These are phyloP conservation scores for Dendrocalamus latiflorus DNA, from an alignment of 202 grass and related monocot genomes.

Conservation along the genomic window DNA sequence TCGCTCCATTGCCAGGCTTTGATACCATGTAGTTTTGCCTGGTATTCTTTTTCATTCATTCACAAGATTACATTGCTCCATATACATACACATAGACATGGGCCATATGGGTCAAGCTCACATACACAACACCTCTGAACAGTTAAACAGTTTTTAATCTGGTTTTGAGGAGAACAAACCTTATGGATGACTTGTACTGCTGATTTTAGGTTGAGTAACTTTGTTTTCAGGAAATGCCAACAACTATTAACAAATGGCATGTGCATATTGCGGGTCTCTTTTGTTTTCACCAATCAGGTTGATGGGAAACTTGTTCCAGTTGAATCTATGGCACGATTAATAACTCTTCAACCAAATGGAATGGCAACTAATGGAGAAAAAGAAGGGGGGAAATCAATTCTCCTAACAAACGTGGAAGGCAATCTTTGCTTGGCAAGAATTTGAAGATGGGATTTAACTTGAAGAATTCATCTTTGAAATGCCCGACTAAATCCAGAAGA, in stretches of 20 bases:
- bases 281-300: conserved; percentile 98
- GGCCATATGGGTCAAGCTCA: no score
- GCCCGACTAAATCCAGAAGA: conserved; percentile 34
- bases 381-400: conserved; percentile 6
- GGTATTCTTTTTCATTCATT: no score
- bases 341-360: conserved; percentile 32
- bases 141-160: neutral
- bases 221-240: neutral
- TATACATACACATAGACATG: no score
- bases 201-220: neutral
- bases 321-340: conserved; percentile 56
- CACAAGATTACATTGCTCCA: no score
- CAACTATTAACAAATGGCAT: neutral
- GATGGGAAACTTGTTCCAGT: conserved; percentile 93
- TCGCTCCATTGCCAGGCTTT: no score
- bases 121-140: no score
- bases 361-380: conserved; percentile 10
- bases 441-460: conserved; percentile 48
- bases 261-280: conserved; percentile 69
- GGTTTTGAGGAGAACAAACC: neutral
- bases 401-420: conserved; percentile 22
- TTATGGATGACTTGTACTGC: neutral
- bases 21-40: no score
- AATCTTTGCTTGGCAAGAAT: conserved; percentile 42
- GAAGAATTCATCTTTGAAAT: conserved; percentile 42